These are phyloP conservation scores for Metarhizium anisopliae DNA, from an alignment of 2,329 filamentous ascomycete genomes.

Conservation along the genomic window DNA sequence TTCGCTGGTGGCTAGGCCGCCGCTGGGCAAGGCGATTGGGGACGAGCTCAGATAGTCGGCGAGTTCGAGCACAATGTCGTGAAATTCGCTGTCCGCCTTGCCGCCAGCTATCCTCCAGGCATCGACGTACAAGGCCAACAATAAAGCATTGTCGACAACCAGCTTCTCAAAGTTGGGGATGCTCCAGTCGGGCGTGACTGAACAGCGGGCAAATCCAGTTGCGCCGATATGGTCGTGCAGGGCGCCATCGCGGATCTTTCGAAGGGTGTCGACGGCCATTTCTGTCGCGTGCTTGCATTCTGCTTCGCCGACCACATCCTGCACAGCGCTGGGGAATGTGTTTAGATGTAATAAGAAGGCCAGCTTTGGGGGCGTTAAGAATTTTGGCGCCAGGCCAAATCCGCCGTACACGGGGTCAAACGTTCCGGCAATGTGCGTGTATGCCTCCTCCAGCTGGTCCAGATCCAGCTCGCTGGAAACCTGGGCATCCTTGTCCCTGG, in stretches of 20 bases:
- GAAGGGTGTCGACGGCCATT: slow-evolving; percentile 75
- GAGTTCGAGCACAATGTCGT: slow-evolving; percentile 71
- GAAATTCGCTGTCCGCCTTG: slow-evolving; percentile 57
- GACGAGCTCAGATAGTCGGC: slow-evolving; percentile 73
- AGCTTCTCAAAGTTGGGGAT: slow-evolving; percentile 97
- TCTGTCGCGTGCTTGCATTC: slow-evolving; percentile 65
- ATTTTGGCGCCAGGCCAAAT: slow-evolving; percentile 78
- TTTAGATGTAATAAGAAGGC: slow-evolving; percentile 70
- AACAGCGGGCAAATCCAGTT: slow-evolving; percentile 60
- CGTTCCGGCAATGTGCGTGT: slow-evolving; percentile 67
- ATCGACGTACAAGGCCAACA: slow-evolving; percentile 77
- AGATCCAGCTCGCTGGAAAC: slow-evolving; percentile 69
- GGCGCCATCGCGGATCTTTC: slow-evolving; percentile 55
- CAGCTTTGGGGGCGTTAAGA: slow-evolving; percentile 79
- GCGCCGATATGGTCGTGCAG: slow-evolving; percentile 47
- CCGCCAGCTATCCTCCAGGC: slow-evolving; percentile 57
- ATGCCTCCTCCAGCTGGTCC: slow-evolving; percentile 86
- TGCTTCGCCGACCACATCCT: slow-evolving; percentile 76
- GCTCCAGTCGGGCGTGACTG: slow-evolving; percentile 85
- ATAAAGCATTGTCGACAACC: slow-evolving; percentile 83
- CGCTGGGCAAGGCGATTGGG: slow-evolving; percentile 57
- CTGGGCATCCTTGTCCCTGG: slow-evolving; percentile 13
- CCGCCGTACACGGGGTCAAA: slow-evolving; percentile 74
- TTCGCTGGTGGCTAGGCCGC: slow-evolving; percentile 81
- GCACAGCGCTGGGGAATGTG: slow-evolving; percentile 61